These are phyloP conservation scores for Candida ortonii DNA, from an alignment of 805 yeast genomes.

Conservation along the genomic window DNA sequence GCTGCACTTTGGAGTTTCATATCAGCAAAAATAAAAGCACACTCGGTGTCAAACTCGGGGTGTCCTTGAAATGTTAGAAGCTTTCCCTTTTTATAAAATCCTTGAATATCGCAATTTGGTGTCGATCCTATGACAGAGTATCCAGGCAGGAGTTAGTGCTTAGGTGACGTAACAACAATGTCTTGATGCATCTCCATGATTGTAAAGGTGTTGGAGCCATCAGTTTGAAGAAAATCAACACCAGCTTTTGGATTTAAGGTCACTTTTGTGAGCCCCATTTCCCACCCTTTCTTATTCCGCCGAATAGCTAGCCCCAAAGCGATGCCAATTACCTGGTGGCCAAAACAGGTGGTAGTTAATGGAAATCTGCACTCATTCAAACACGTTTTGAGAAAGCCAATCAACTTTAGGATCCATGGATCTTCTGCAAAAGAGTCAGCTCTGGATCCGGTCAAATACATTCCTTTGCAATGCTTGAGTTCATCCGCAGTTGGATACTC, in stretches of 20 bases:
- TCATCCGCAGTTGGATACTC: slow-evolving; percentile 26
- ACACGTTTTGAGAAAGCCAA: slow-evolving; percentile 32
- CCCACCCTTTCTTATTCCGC: slow-evolving; percentile 69
- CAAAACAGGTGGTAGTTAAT: slow-evolving; percentile 76
- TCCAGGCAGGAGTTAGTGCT: slow-evolving; percentile 31
- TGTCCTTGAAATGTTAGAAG: slow-evolving; percentile 83
- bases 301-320: slow-evolving; percentile 61
- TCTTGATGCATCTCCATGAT: slow-evolving; percentile 62
- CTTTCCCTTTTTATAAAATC: slow-evolving; percentile 51
- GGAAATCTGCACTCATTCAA: slow-evolving; percentile 36
- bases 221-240: slow-evolving; percentile 14
- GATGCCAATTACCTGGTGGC: slow-evolving; percentile 78
- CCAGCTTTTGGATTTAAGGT: slow-evolving; percentile 39
- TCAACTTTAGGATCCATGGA: slow-evolving; percentile 43
- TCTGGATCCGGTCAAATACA: slow-evolving; percentile 54
- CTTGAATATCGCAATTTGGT: slow-evolving; percentile 60
- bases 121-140: slow-evolving; percentile 50
- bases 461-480: slow-evolving; percentile 33
- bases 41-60: slow-evolving; percentile 66
- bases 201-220: slow-evolving; percentile 25
- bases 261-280: slow-evolving; percentile 58
- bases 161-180: slow-evolving; percentile 25
- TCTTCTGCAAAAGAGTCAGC: slow-evolving; percentile 43
- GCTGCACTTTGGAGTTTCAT: too few species aligned
- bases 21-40: slow-evolving; percentile 19